Base-by-base conservation (phyloP, 2,329 filamentous ascomycete genomes). In the Geosmithia putterillii region DNA sequence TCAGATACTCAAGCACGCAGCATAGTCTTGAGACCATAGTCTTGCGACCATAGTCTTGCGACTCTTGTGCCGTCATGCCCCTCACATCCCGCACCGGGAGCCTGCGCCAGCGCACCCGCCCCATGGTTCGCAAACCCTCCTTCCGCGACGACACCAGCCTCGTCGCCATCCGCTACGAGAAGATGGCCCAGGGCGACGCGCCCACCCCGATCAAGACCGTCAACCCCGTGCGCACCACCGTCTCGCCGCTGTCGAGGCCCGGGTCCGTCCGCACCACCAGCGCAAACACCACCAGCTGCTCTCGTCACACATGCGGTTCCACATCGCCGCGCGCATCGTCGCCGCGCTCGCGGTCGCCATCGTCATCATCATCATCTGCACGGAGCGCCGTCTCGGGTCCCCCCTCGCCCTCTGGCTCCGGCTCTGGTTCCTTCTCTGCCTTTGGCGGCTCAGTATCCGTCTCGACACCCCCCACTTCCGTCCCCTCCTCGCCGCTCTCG, bases 121-220 rank as follows among this genome's bases (percentile, higher is more conserved):
- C 66, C 18, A 50, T 57, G 45, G 54, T 60, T 47, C 51, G 51
- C 38, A 56, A 51, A 46, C 47, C 53, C 17, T 54, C 55, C 28
- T 59, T 74, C 52, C 63, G 67, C 46, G 69, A 71, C 52, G 72
- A 74, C 50, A 59, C 64, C 37, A 61, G 58, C 49, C 57, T 79
- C 51, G 65, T 79, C 46, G 69, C 69, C 40, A 54, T 81, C 44
- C 71, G 74, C 45, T 81, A 81, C 61, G 77, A 81, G 54, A 70
- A 79, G 57, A 76, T 73, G 15, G n/a, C 22, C 7, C 41, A 42
- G 37, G 41, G 44, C 10, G 37, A 40, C 7, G 36, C 72, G 46
- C 77, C 76, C 32, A 73, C 78, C 48, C 69, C 70, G 39, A 58
- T 76, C 46, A 58, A 67, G 41, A 66, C 69, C 48, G 62, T 64